Percentiles rank a stretch among this genome's conserved stretches.
These are phyloP conservation scores for Malus hybrid DNA, from an alignment of 331 rosid genomes.

Conservation along the genomic window DNA sequence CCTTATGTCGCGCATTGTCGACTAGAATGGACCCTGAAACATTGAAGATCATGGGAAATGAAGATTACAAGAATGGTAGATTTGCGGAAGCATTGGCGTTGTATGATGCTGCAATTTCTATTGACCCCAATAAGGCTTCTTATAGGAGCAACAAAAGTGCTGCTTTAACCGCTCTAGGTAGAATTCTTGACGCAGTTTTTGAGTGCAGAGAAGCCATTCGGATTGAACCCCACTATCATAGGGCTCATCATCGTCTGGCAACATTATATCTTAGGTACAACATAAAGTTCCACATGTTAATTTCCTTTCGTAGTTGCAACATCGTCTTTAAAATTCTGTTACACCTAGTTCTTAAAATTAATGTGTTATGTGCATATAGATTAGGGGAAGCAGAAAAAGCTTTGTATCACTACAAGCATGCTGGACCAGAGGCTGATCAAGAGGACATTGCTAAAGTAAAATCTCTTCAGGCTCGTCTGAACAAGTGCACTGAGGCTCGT, in stretches of 20 bases:
- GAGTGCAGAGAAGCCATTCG: conserved; percentile 75
- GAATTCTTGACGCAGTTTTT: conserved; percentile 64
- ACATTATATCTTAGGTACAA: conserved; percentile 56
- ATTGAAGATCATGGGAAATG: conserved; percentile 81
- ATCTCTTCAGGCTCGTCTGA: conserved; percentile 45
- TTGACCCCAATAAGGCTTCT: conserved; percentile 69
- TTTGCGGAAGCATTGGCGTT: conserved; percentile 70
- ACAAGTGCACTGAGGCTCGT: conserved; percentile 67
- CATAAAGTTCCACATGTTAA: neutral
- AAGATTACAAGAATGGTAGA: conserved; percentile 77
- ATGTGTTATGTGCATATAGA: conserved; percentile 20
- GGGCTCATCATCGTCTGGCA: conserved; percentile 78
- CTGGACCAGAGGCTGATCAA: conserved; percentile 68
- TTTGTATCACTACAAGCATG: conserved; percentile 49
- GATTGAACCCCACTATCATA: conserved; percentile 65
- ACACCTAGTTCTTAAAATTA: neutral
- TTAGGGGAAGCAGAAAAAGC: conserved; percentile 77
- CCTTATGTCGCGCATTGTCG: conserved; percentile 60
- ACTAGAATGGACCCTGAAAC: conserved; percentile 79
- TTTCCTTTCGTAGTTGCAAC: neutral
- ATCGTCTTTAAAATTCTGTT: neutral
- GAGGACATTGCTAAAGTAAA: conserved; percentile 53
- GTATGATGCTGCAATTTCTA: conserved; percentile 69
- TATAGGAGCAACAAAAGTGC: conserved; percentile 86
- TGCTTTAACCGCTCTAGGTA: conserved; percentile 71